A percentile compares a stretch with the other conserved stretches of the same genome.
phyloP scores from a whole-genome alignment of 1,139 yeast species.

The Keqinozyma sinolaborantium region DNA sequence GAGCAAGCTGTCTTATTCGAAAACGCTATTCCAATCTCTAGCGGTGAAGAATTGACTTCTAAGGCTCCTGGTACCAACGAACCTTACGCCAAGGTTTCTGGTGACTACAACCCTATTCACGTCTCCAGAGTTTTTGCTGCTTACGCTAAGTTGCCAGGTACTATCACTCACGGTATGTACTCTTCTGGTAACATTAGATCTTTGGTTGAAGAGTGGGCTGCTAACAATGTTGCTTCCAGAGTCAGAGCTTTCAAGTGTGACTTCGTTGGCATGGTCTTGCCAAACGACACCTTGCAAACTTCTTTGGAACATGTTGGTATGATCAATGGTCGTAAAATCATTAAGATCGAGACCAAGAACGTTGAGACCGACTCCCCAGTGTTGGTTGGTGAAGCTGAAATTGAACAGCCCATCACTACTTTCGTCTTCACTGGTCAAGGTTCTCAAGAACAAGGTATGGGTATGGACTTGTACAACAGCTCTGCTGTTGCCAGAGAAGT shows the following conservation, averaged over 20 bases:
- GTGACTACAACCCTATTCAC: constrained; percentile 97
- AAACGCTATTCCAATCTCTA: constrained; percentile 82
- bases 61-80: constrained; percentile 87
- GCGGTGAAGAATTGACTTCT: constrained; percentile 68
- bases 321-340: constrained; percentile 98
- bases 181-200: constrained; percentile 94
- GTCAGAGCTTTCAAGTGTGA: constrained; percentile 91
- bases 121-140: constrained; percentile 93
- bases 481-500: constrained; percentile 92
- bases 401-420: constrained; percentile 95
- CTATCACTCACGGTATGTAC: constrained; percentile 98
- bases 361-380: constrained; percentile 75
- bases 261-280: constrained; percentile 96
- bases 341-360: constrained; percentile 86
- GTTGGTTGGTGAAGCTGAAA: constrained; percentile 93
- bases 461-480: constrained; percentile 94
- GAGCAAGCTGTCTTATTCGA: constrained; percentile 94
- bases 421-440: constrained; percentile 99
- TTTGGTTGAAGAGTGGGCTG: constrained; percentile 97
- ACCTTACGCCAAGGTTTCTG: constrained; percentile 95
- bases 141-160: constrained; percentile 93
- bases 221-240: constrained; percentile 92
- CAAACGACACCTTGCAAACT: constrained; percentile 86
- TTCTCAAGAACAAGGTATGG: constrained; percentile 99
- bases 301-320: constrained; percentile 94